Conservation (phyloP, 148 eudicot genomes). For the Oxyria digyna region DNA sequence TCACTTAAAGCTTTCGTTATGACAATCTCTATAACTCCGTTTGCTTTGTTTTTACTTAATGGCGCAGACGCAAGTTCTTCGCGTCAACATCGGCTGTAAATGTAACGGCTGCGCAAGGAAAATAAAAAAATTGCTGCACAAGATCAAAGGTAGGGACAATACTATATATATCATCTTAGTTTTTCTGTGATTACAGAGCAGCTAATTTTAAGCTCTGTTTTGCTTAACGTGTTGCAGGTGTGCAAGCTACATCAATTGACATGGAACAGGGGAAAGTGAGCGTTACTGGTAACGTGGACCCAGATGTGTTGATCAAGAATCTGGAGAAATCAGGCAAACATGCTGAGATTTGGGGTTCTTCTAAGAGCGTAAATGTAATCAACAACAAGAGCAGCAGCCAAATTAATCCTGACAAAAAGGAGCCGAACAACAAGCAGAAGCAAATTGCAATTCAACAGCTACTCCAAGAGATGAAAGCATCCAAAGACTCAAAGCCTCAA, state of each 20-base stretch:
- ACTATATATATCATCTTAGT: no score
- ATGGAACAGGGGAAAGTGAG: constrained; percentile 49
- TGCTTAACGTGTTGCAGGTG: constrained; percentile 25
- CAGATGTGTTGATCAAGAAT: constrained; percentile 32
- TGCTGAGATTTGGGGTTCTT: constrained; percentile 42
- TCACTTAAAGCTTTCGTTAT: background rate
- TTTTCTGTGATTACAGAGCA: background rate
- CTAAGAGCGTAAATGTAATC: constrained; percentile 8
- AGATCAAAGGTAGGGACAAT: background rate
- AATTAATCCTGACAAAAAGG: constrained; percentile 7
- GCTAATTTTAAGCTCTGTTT: background rate
- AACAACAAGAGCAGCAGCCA: background rate
- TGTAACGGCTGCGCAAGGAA: background rate
- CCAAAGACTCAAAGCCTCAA: constrained; percentile 18
- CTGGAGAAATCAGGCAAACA: constrained; percentile 49
- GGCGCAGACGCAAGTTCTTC: background rate
- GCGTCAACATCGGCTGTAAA: background rate
- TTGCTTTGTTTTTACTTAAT: background rate
- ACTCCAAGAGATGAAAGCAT: background rate
- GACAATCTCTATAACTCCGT: background rate
- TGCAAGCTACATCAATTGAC: constrained; percentile 24
- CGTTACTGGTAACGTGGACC: constrained; percentile 42
- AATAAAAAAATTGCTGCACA: background rate
- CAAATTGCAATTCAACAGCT: background rate
- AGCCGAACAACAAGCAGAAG: background rate